Evolutionary conservation across 2,329 filamentous ascomycete species (phyloP), one percentile per base, ranked within the genome.

Genomic region (Teratosphaeria gauchensis): DNA sequence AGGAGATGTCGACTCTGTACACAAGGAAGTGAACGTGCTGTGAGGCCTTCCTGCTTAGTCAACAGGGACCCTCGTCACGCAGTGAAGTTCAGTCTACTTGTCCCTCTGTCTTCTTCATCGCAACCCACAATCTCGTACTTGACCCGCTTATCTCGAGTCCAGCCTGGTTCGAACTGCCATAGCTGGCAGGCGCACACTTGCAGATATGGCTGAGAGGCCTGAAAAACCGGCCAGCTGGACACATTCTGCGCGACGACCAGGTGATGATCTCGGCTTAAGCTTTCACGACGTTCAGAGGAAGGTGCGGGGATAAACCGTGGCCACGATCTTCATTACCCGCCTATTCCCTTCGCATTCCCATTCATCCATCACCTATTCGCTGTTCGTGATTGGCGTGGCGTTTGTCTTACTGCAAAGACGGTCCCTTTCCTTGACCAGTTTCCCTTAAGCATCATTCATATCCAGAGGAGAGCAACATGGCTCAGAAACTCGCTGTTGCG

Each of bases 401-500:
- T 21, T 21, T 8, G 16, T 6, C 9, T n/a, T 6, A 48, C 9
- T 21, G 16, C 19, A 48, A 4, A 21, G 4, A 21, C 6, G 5
- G 8, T 48, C 16, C 16, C 19, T 48, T 21, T n/a, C n/a, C 9
- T 11, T 21, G 6, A 8, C 42, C 4, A 16, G 19, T 48, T 19
- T 8, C 9, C 3, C 16, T 12, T 21, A 54, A 21, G 3, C 12
- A 6, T n/a, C 8, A 24, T 35, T n/a, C 1, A 35, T 11, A 14
- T 12, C 35, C 12, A 42, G 12, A 42, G n/a, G 9, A 42, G 11
- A 42, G 32, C 54, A 58, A 53, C 16, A 61, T 58, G 56, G 52
- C 52, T 30, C 46, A 56, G 21, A 63, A 58, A 42, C 46, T 71
- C 51, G 57, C 68, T 2, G 68, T 72, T 14, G 63, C 65, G 4